Evolutionary conservation across 768 basidiomycete genomes (phyloP), one percentile per base, ranked within the genome.

Genomic region (Boletus fagicola): DNA sequence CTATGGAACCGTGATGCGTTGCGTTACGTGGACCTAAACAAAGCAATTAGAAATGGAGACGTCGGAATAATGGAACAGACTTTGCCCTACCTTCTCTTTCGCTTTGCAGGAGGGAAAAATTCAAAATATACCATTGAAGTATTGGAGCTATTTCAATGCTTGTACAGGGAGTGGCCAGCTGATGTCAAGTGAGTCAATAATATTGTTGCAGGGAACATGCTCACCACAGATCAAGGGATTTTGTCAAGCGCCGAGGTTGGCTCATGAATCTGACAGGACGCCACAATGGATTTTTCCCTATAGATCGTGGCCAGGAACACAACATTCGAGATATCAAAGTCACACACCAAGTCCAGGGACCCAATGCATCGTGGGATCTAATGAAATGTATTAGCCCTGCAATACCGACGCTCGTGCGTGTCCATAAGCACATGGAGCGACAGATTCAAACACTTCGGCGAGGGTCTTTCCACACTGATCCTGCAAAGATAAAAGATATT

Each of bases 41-140:
- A 51, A 40, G 50, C 39, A 5, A 40, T 51, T 51, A 51, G 38
- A 51, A 42, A 51, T 22, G 39, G 50, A 31, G 50, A 51, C 16
- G 20, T 51, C 9, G 15, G 50, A 31, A 42, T 51, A 42, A 51
- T 51, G 39, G 50, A 51, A 4, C 39, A 51, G 8, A 51, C 50
- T 31, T 31, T 42, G 39, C 50, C 50, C 0, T 51, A 51, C 39
- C 39, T 42, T 40, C 50, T 51, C 8, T 51, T 51, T 11, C 1
- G 8, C 0, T 51, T 51, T 8, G 7, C 28, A 10, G 50, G 50
- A 16, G 45, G 50, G 13, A 42, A 51, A 31, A 51, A 51, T 12
- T 51, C 20, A 1, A 51, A 51, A 10, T 51, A 51, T 42, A 51
- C 30, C 1, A 30, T 46, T 5, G 26, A 46, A 46, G 5, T 46